A percentile compares a stretch with the other conserved stretches of the same genome.
Conservation (phyloP, 352 stramenopile species). For the Albugo candida region DNA sequence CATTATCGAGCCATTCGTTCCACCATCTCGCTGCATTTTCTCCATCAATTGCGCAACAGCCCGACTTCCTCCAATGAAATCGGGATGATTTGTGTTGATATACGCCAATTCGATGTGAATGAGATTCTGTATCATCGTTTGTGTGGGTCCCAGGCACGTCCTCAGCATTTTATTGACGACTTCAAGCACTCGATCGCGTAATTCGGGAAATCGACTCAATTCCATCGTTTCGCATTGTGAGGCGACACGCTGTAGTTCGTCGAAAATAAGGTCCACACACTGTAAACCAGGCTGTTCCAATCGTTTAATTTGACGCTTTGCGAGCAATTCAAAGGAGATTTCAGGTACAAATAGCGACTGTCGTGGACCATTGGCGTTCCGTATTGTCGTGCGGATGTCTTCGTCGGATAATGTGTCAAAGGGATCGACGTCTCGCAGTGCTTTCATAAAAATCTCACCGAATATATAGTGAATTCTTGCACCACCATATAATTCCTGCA, state of each 20-base stretch:
- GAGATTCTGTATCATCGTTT: slow-evolving; percentile 94
- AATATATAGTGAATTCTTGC: slow-evolving; percentile 98
- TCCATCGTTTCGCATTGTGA: slow-evolving; percentile 91
- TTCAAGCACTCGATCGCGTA: slow-evolving; percentile 92
- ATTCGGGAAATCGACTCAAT: slow-evolving; percentile 86
- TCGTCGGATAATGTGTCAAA: slow-evolving; percentile 96
- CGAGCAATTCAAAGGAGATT: slow-evolving; percentile 96
- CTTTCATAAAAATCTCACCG: slow-evolving; percentile 89
- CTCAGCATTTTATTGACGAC: slow-evolving; percentile 82
- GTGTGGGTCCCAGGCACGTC: slow-evolving; percentile 52
- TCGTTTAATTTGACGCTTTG: slow-evolving; percentile 92
- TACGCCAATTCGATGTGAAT: slow-evolving; percentile 98
- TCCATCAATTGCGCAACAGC: slow-evolving; percentile 92
- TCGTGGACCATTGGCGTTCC: slow-evolving; percentile 94
- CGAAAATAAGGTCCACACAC: slow-evolving; percentile 97
- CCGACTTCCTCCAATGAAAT: slow-evolving; percentile 95
- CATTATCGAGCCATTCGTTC: neutral
- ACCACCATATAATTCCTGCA: slow-evolving; percentile 89
- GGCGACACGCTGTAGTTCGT: slow-evolving; percentile 93
- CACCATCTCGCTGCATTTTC: slow-evolving; percentile 78
- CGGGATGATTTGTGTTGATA: slow-evolving; percentile 99
- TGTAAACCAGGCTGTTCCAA: slow-evolving; percentile 91
- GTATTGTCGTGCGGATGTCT: slow-evolving; percentile 98
- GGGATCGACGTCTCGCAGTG: slow-evolving; percentile 82
- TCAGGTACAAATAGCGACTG: slow-evolving; percentile 97